Percentiles rank a stretch among this genome's conserved stretches.
Evolutionary conservation across 495 filamentous ascomycete species (phyloP).

Genomic region (Neurospora sp.): DNA sequence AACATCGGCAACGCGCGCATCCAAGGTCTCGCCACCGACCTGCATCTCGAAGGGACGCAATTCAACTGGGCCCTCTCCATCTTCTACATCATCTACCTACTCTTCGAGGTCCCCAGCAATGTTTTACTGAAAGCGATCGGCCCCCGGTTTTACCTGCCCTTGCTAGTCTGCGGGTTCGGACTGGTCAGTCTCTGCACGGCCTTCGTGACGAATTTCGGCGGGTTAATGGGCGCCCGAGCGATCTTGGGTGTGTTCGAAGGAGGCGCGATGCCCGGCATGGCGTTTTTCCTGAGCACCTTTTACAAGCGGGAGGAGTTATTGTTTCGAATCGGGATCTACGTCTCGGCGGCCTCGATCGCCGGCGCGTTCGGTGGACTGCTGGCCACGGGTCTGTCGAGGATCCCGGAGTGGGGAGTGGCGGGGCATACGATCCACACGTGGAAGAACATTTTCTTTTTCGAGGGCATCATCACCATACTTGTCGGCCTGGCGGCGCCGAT

Average conservation of each 20-base stretch:
- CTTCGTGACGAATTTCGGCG: slow-evolving; percentile 32
- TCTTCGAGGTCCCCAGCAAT: slow-evolving; percentile 57
- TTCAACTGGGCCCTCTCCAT: slow-evolving; percentile 52
- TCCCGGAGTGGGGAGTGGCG: slow-evolving; percentile 38
- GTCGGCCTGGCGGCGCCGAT: slow-evolving; percentile 37
- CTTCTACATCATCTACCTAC: slow-evolving; percentile 59
- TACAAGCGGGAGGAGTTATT: slow-evolving; percentile 48
- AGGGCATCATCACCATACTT: slow-evolving; percentile 47
- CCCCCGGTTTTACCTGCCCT: slow-evolving; percentile 54
- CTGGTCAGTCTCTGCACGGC: slow-evolving; percentile 33
- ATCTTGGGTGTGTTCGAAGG: slow-evolving; percentile 45
- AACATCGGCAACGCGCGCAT: slow-evolving; percentile 59
- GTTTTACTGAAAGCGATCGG: slow-evolving; percentile 51
- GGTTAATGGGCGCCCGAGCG: slow-evolving; percentile 31
- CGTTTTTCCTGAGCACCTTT: slow-evolving; percentile 48
- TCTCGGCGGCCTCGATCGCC: slow-evolving; percentile 45
- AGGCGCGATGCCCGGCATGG: slow-evolving; percentile 43
- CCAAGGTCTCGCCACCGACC: slow-evolving; percentile 44
- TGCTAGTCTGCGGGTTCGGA: slow-evolving; percentile 41
- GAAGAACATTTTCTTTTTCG: slow-evolving; percentile 60
- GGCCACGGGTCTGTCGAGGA: slow-evolving; percentile 31
- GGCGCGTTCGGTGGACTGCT: slow-evolving; percentile 42
- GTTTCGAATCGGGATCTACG: slow-evolving; percentile 47
- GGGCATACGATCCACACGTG: slow-evolving; percentile 40
- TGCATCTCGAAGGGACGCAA: slow-evolving; percentile 38